Evolutionary conservation across 1,284 basidiomycete species (phyloP), one percentile per base, ranked within the genome.

Genomic region (Apiotrichum veenhuisii): DNA sequence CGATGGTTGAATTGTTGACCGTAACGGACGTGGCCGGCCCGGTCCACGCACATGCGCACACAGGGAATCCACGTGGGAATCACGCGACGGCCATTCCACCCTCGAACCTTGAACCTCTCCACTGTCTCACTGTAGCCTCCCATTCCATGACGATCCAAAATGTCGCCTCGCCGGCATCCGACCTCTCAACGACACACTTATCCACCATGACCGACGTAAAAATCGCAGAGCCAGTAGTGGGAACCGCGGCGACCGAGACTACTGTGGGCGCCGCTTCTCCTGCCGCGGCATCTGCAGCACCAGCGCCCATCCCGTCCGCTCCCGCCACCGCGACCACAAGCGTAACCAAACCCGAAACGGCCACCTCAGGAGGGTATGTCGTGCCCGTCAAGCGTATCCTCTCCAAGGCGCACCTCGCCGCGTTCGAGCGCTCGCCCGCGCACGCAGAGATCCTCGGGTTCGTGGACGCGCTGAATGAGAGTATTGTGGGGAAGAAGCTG

Each of bases 391-490:
- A 97, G 79, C 81, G 81, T 22, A 92, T 98, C 64, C 78, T 98
- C 20, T 84, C 87, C 0, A 84, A 82, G 40, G 83, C 82, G 11
- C 92, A 97, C 65, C 83, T 98, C 0, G 80, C 84, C 36, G 85
- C 84, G n/a, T 98, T 97, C 72, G 85, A 92, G 68, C 67, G 80
- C 4, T 92, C 89, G 0, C 73, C 81, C 45, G 87, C 91, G 0
- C 85, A 94, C 71, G 72, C 80, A 30, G 80, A 85, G 23, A 82
- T 98, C 50, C 75, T 92, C 14, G 75, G 79, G 0, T 93, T 91
- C 67, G 83, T 98, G 54, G 82, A 87, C 55, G 77, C 80, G 0
- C 82, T 97, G 50, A 98, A 98, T 70, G 82, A 84, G 18, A 80
- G 85, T 0, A 84, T 94, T 10, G 80, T 88, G 18, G 89, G 87